These are phyloP conservation scores for Quercus glauca DNA, from an alignment of 306 rosid genomes.

Conservation along the genomic window DNA sequence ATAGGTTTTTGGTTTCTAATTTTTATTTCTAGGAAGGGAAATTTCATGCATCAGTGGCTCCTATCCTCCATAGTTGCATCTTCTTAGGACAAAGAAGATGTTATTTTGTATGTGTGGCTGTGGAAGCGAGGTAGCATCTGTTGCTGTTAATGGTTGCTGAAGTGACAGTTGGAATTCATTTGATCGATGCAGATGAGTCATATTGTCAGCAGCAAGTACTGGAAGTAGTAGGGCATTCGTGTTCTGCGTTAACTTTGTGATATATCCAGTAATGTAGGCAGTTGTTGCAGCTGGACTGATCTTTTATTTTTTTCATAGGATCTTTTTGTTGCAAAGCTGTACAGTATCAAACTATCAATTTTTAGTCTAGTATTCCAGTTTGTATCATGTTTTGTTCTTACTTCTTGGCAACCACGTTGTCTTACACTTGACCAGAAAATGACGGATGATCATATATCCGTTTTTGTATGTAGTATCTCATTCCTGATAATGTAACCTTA, in stretches of 20 bases:
- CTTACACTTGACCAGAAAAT: background rate
- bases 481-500: background rate
- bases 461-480: background rate
- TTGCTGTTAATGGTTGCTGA: background rate
- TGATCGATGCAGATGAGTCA: background rate
- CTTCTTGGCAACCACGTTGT: background rate
- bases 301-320: background rate
- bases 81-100: background rate
- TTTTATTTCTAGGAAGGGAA: background rate
- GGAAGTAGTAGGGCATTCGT: background rate
- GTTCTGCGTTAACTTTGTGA: background rate
- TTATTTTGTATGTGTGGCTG: background rate
- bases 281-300: background rate
- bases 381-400: background rate
- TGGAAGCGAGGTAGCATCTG: conserved; percentile 2
- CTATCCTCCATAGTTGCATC: background rate
- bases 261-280: background rate
- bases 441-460: background rate
- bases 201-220: background rate
- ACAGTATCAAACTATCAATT: background rate
- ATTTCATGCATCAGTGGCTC: conserved; percentile 2
- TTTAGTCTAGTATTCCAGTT: background rate
- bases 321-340: background rate
- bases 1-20: background rate
- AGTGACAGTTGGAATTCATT: background rate